phyloP scores from a whole-genome alignment of 169 alveolate species.

The Plasmodium malariae region DNA sequence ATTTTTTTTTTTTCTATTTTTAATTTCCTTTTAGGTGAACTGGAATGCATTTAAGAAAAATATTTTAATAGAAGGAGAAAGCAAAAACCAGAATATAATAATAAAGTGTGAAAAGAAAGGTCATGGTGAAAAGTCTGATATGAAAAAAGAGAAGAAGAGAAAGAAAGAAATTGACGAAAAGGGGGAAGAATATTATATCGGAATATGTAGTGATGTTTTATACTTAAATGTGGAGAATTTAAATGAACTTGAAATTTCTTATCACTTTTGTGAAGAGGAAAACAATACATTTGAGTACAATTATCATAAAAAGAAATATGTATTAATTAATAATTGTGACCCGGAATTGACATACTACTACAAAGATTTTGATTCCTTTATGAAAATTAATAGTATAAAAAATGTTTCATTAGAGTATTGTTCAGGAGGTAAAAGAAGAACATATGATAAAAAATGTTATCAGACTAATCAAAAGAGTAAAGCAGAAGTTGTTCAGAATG shows the following conservation, averaged over 20 bases:
- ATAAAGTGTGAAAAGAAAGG: slow-evolving; percentile 20
- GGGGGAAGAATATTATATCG: slow-evolving; percentile 17
- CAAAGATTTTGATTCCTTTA: slow-evolving; percentile 43
- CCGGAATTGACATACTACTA: slow-evolving; percentile 38
- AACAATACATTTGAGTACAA: slow-evolving; percentile 46
- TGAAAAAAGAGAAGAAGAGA: background rate
- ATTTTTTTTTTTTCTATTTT: background rate
- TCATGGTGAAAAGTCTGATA: background rate
- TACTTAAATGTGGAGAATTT: slow-evolving; percentile 38
- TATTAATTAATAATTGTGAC: slow-evolving; percentile 13
- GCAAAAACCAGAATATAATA: slow-evolving; percentile 40
- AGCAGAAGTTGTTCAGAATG: background rate
- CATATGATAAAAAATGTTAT: background rate
- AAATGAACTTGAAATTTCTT: slow-evolving; percentile 52
- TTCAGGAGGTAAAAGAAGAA: too few species aligned
- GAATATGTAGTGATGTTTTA: slow-evolving; percentile 40
- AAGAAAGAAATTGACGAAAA: slow-evolving; percentile 1
- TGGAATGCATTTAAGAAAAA: slow-evolving; percentile 18
- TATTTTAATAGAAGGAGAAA: slow-evolving; percentile 51
- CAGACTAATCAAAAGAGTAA: background rate
- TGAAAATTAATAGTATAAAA: slow-evolving; percentile 36
- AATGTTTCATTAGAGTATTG: background rate
- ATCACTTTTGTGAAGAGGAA: slow-evolving; percentile 2
- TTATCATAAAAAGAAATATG: slow-evolving; percentile 27
- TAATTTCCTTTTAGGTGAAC: slow-evolving; percentile 28